Percentiles rank a stretch among this genome's conserved stretches.
Evolutionary conservation across 176 grass and related monocot genomes (phyloP).

Genomic region (Eremochloa ophiuroides): DNA sequence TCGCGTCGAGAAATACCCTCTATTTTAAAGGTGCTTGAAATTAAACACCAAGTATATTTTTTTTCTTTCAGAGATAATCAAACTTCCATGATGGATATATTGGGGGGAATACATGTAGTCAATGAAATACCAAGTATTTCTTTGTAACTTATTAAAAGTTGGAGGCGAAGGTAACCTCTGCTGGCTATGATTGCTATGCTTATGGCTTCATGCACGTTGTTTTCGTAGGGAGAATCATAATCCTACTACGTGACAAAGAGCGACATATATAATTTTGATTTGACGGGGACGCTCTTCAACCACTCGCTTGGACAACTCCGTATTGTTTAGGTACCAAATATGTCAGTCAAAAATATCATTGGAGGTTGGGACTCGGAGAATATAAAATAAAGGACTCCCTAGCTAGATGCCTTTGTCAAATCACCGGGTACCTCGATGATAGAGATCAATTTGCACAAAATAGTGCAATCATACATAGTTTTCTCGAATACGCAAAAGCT

Average conservation of each 20-base stretch:
- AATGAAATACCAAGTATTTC: too few species aligned
- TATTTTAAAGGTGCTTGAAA: too few species aligned
- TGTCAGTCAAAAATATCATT: conserved; percentile 7
- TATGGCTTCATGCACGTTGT: conserved; percentile 31
- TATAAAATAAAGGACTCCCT: conserved; percentile 5
- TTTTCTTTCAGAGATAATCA: too few species aligned
- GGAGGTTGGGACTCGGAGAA: conserved; percentile 28
- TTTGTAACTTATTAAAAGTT: neutral
- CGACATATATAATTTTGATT: conserved; percentile 39
- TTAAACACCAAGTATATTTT: too few species aligned
- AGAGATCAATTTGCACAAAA: conserved; percentile 7
- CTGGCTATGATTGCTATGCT: conserved; percentile 30
- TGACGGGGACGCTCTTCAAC: conserved; percentile 37
- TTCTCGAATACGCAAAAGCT: too few species aligned
- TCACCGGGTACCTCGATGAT: neutral
- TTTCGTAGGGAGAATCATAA: conserved; percentile 44
- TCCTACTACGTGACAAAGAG: conserved; percentile 46
- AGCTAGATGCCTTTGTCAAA: conserved; percentile 42
- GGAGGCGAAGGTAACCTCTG: conserved; percentile 5
- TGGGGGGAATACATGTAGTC: too few species aligned
- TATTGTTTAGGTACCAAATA: neutral
- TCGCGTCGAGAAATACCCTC: too few species aligned
- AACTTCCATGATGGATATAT: too few species aligned
- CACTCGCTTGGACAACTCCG: conserved; percentile 15
- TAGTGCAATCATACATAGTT: too few species aligned